Conservation (phyloP, 2,329 filamentous ascomycete species). For the Stemphylium lycopersici region DNA sequence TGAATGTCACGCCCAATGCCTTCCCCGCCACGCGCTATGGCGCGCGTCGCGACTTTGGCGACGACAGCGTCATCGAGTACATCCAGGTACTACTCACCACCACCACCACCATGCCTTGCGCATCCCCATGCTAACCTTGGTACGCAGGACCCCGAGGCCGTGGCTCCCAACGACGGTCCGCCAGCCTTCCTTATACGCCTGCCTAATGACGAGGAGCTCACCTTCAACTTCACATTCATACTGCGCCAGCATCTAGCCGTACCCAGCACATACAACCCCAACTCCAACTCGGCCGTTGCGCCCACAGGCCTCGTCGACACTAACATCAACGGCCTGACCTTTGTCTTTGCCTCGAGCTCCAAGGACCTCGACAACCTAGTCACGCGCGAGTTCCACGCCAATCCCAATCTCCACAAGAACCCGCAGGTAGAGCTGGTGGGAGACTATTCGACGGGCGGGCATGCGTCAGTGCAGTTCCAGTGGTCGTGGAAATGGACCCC, state of each 20-base stretch:
- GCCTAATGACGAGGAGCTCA: conserved; percentile 87
- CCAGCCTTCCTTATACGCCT: conserved; percentile 87
- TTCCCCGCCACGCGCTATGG: conserved; percentile 82
- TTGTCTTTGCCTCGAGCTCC: conserved; percentile 83
- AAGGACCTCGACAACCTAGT: conserved; percentile 92
- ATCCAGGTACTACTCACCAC: conserved; percentile 63
- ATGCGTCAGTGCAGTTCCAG: conserved; percentile 81
- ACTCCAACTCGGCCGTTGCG: conserved; percentile 57
- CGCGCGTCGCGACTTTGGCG: conserved; percentile 73
- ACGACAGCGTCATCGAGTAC: conserved; percentile 82
- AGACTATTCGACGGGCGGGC: conserved; percentile 85
- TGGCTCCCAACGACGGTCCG: conserved; percentile 40
- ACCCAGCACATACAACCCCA: conserved; percentile 47
- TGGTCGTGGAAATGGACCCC: conserved; percentile 99
- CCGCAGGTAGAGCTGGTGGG: conserved; percentile 95
- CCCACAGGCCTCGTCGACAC: conserved; percentile 64
- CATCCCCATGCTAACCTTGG: conserved; percentile 15
- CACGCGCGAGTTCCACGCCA: conserved; percentile 93
- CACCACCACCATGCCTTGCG: not conserved
- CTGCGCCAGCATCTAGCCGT: conserved; percentile 62
- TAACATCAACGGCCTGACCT: conserved; percentile 85
- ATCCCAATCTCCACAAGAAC: conserved; percentile 97
- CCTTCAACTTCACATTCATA: conserved; percentile 91
- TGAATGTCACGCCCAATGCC: conserved; percentile 82
- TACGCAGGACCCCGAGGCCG: conserved; percentile 74